Evolutionary conservation across 345 rosid genomes (phyloP), one percentile per base, ranked within the genome.

Genomic region (Gossypium longicalyx): DNA sequence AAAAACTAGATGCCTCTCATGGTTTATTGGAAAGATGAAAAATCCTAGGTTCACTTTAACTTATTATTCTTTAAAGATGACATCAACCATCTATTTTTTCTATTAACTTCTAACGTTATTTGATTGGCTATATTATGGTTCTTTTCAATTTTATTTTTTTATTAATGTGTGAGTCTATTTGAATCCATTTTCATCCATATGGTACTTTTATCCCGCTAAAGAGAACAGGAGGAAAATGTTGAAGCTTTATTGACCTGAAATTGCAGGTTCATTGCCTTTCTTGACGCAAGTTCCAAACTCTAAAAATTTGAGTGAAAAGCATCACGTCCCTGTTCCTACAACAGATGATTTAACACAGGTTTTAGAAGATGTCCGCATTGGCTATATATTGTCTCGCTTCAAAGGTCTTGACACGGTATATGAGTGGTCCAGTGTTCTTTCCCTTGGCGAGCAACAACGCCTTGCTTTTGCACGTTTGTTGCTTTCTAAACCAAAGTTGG

Each of bases 361-460:
- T 72, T 77, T 94, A 67, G 89, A 91, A 81, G 83, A 83, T 72
- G 98, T 91, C 67, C 86, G 87, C 52, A 90, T 94, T 79, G 91
- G 87, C 79, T 84, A 89, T 79, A 79, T 94, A 62, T 80, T 86
- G 48, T 77, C 93, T 67, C 98, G 97, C 60, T 86, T 89, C 70
- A 77, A 80, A 69, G 83, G 92, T 74, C 83, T 94, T 54, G 98
- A 94, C 80, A 79, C 89, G 10, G 70, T 79, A 44, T 74, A 76
- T 15, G 98, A 94, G 83, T 94, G 98, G 98, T 89, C 97, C 58
- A 91, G 97, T 82, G 93, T 94, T 79, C 95, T 94, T 66, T 94
- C 98, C 80, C 92, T 91, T 38, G 98, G 98, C 2, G 98, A 92
- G 86, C 97, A 92, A 86, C 98, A 92, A 82, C 97, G 97, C 66